Evolutionary conservation across 768 basidiomycete genomes (phyloP).

Genomic region (Myochromella boudieri): DNA sequence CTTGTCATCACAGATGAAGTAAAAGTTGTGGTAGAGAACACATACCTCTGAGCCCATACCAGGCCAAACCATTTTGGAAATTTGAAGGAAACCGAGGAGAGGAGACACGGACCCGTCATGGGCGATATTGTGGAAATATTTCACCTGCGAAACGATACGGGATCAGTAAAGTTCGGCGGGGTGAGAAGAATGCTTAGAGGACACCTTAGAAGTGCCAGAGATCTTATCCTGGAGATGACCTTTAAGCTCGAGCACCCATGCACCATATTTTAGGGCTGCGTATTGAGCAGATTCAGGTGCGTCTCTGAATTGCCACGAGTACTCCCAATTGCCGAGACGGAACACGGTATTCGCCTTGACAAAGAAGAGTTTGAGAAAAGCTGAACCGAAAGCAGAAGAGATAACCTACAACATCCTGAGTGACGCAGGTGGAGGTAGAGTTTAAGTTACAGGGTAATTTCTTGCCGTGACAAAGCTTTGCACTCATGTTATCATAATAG

Average conservation of each 20-base stretch:
- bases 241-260: conserved; percentile 45
- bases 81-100: conserved; percentile 48
- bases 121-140: conserved; percentile 31
- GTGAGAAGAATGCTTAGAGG: conserved; percentile 22
- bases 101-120: conserved; percentile 52
- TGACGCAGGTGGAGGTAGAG: conserved; percentile 41
- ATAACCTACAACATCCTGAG: conserved; percentile 35
- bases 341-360: conserved; percentile 49
- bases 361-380: not conserved
- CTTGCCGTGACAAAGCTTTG: conserved; percentile 49
- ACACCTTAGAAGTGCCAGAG: conserved; percentile 34
- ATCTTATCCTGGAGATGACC: conserved; percentile 37
- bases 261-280: conserved; percentile 43
- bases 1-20: not conserved
- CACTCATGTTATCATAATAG: conserved; percentile 52
- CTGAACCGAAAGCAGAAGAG: not conserved
- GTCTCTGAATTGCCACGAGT: conserved; percentile 50
- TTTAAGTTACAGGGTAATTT: conserved; percentile 44
- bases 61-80: conserved; percentile 53
- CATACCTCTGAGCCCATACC: conserved; percentile 52
- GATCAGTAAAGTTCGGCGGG: not conserved
- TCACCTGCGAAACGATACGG: conserved; percentile 1
- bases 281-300: conserved; percentile 43
- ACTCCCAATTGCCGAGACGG: conserved; percentile 61
- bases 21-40: not conserved